Evolutionary conservation across 1,284 basidiomycete species (phyloP), one percentile per base, ranked within the genome.

Genomic region (Grifola frondosa): DNA sequence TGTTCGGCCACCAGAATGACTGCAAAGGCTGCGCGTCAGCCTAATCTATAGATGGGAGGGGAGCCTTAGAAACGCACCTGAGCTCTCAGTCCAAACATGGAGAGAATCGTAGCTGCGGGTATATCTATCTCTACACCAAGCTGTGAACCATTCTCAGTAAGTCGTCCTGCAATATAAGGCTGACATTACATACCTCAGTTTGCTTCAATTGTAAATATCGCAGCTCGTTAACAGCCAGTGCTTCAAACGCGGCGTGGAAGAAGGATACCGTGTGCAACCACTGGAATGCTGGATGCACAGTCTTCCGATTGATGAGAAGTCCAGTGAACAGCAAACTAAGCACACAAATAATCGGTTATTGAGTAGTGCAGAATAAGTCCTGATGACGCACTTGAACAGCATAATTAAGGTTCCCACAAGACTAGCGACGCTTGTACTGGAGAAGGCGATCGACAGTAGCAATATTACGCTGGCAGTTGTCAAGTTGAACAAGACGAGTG

Each of bases 201-300:
- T 98, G 91, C 60, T 90, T 91, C 38, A 98, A 71, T 58, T 92
- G 88, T n/a, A 98, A 71, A 65, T 95, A 97, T 35, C 94, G 75
- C 40, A 99, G 71, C 67, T 99, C 95, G 63, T 98, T 98, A 46
- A 98, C 94, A 19, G 94, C 84, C 21, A 99, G 77, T 1, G 90
- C 93, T 68, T 99, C 96, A 60, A 93, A 98, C 0, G 90, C 96
- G n/a, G 96, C 95, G 68, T 98, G 96, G 84, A 97, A 98, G 77
- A 98, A 98, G 3, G 92, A 96, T 11, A 91, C 62, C 1, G 88
- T 92, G 61, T 92, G 88, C 50, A 98, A 70, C 91, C 92, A 97
- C 45, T 80, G 81, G 36, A 96, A 71, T 28, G 72, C 75, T 0
- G 74, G 71, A 0, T 81, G 77, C 10, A 97, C 81, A 19, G 88